These are phyloP conservation scores for Biscogniauxia marginata DNA, from an alignment of 2,329 filamentous ascomycete genomes.

Conservation along the genomic window DNA sequence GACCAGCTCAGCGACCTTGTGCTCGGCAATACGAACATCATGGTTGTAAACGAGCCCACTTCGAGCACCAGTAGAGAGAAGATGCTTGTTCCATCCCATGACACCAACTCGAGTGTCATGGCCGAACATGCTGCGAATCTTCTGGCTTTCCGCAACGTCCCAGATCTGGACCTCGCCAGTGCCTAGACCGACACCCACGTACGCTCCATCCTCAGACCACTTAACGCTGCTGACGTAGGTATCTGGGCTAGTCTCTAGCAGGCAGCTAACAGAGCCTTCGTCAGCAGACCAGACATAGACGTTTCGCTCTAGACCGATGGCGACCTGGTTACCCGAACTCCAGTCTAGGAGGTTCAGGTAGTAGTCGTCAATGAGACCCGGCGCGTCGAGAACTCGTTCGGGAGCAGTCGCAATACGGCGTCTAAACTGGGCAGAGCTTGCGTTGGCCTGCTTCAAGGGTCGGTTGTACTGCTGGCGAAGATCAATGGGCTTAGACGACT, in stretches of 20 bases:
- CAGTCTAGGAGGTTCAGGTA: conserved; percentile 98
- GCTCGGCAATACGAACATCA: conserved; percentile 93
- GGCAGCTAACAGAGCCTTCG: conserved; percentile 81
- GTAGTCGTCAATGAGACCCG: conserved; percentile 95
- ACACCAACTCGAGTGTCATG: conserved; percentile 96
- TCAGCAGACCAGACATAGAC: conserved; percentile 99
- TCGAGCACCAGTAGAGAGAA: conserved; percentile 90
- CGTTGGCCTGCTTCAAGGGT: conserved; percentile 75
- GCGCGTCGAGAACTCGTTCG: conserved; percentile 93
- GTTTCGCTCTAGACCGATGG: conserved; percentile 92
- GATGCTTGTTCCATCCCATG: conserved; percentile 99
- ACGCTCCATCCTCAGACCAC: conserved; percentile 96
- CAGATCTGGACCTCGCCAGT: conserved; percentile 98
- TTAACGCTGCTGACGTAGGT: conserved; percentile 98
- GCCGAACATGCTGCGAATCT: conserved; percentile 97
- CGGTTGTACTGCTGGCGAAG: conserved; percentile 97
- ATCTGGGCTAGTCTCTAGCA: conserved; percentile 83
- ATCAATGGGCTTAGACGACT: conserved; percentile 97
- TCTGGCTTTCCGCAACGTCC: conserved; percentile 92
- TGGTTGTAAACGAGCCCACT: conserved; percentile 97
- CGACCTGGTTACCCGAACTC: conserved; percentile 97
- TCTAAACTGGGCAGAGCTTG: conserved; percentile 79
- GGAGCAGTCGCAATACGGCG: conserved; percentile 92
- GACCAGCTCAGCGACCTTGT: conserved; percentile 96
- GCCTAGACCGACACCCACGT: conserved; percentile 91